A percentile compares a stretch with the other conserved stretches of the same genome.
phyloP scores from a whole-genome alignment of 108 stramenopile genomes.

The Nannochloropsis granulata region DNA sequence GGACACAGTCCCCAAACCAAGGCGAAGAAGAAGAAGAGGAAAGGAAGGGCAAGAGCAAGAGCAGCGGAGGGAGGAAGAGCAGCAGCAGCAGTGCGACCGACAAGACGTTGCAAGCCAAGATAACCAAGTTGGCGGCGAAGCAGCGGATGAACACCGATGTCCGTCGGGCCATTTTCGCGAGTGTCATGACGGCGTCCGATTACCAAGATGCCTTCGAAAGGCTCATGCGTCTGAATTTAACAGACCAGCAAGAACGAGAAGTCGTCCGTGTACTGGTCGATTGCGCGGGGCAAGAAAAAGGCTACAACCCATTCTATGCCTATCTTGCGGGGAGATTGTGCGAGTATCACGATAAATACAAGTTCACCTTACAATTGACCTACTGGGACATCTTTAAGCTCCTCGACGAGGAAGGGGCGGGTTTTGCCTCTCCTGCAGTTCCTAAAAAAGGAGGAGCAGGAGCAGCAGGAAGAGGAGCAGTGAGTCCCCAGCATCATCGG shows the following conservation, averaged over 20 bases:
- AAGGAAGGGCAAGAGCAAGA: background rate
- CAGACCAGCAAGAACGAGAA: slow-evolving; percentile 67
- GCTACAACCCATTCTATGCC: slow-evolving; percentile 84
- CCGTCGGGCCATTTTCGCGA: slow-evolving; percentile 74
- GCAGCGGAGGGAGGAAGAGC: background rate
- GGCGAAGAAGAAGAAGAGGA: background rate
- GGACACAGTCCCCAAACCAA: too few species aligned
- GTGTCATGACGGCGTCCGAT: slow-evolving; percentile 74
- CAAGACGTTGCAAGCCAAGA: slow-evolving; percentile 25
- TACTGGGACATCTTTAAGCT: slow-evolving; percentile 89
- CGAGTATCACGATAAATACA: slow-evolving; percentile 64
- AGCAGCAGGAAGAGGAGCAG: background rate
- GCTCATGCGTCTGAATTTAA: slow-evolving; percentile 58
- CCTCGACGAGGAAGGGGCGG: slow-evolving; percentile 49
- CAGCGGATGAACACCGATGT: slow-evolving; percentile 85
- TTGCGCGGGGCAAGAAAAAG: slow-evolving; percentile 71
- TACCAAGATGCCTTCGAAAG: slow-evolving; percentile 87
- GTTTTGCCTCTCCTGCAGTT: slow-evolving; percentile 16
- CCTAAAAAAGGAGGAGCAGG: background rate
- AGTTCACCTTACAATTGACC: slow-evolving; percentile 65
- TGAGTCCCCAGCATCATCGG: background rate
- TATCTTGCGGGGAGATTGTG: slow-evolving; percentile 68
- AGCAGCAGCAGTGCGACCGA: background rate
- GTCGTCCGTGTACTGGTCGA: slow-evolving; percentile 76
- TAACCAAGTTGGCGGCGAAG: slow-evolving; percentile 60